Base-by-base conservation (phyloP, 2,329 filamentous ascomycete genomes). In the Talaromyces albobiverticillius region DNA sequence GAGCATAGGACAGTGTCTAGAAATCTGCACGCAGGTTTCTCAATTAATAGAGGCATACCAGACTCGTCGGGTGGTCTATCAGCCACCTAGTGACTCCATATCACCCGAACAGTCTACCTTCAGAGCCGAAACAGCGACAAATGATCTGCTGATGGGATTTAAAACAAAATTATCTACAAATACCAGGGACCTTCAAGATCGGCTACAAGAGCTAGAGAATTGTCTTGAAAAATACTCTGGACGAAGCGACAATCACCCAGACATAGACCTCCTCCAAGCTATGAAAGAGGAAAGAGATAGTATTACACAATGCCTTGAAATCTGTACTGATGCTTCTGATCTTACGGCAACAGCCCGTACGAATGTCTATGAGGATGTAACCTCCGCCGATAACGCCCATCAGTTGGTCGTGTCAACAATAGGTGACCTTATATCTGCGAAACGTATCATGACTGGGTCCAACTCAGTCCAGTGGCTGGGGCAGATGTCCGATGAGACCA, bases 1-100 rank as follows among this genome's bases (percentile, higher is more conserved):
- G 49, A 71, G 69, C 60, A 66, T 69, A 23, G 58, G 68, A 55
- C 62, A 71, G 56, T 71, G 69, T 53, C 63, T 74, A 38, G 43
- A 57, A 40, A 68, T 72, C 54, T 72, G 69, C 59, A 50, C 58
- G 40, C 62, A 67, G 51, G 57, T 71, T 18, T 69, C 66, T 34
- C 50, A 61, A 11, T 66, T 69, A 48, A 68, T 72, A 55, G 59
- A 64, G 47, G 54, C 62, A 49, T 58, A 66, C 50, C 61, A 63
- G 48, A 43, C 45, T 45, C 43, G 54, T 9, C 46, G n/a, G 20
- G n/a, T 38, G 11, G 9, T n/a, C 31, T 26, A 38, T 38, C 13
- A 45, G 18, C 6, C 25, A 25, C 38, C 36, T 48, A 26, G 18
- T 40, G 46, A 22, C 3, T 25, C 16, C 10, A 3, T 23, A 1